These are phyloP conservation scores for Carex myosuroides DNA, from an alignment of 176 grass and related monocot species.

Conservation along the genomic window DNA sequence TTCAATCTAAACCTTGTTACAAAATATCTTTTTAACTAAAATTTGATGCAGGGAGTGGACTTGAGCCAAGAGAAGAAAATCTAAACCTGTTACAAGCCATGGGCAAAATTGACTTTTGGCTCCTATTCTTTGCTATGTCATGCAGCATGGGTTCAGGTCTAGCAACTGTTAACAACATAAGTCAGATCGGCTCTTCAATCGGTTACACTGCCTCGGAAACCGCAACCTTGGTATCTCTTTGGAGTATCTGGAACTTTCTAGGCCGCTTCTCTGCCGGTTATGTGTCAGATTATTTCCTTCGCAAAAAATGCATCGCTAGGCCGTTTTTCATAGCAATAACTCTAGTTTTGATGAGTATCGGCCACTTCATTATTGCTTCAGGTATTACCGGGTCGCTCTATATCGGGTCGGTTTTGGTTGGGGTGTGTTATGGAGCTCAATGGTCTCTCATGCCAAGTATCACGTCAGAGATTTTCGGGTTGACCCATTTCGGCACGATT, in stretches of 20 bases:
- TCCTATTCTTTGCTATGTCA: slow-evolving; percentile 42
- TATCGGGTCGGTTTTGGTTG: slow-evolving; percentile 29
- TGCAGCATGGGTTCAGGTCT: slow-evolving; percentile 51
- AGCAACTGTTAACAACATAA: slow-evolving; percentile 46
- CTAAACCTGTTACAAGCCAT: slow-evolving; percentile 28
- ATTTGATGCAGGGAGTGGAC: not conserved
- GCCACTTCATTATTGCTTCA: slow-evolving; percentile 36
- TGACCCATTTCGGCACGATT: slow-evolving; percentile 41
- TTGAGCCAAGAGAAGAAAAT: not conserved
- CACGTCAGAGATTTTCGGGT: slow-evolving; percentile 45
- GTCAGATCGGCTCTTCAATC: slow-evolving; percentile 36
- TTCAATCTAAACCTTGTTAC: too few species aligned
- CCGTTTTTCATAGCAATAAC: slow-evolving; percentile 34
- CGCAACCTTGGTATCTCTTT: slow-evolving; percentile 34
- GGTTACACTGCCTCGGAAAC: slow-evolving; percentile 27
- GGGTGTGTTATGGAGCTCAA: slow-evolving; percentile 42
- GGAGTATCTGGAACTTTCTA: slow-evolving; percentile 53
- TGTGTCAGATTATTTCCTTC: slow-evolving; percentile 43
- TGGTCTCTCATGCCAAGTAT: slow-evolving; percentile 46
- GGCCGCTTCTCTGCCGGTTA: slow-evolving; percentile 37
- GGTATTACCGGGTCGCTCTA: slow-evolving; percentile 35
- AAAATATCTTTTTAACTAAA: not conserved
- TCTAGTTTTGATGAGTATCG: slow-evolving; percentile 32
- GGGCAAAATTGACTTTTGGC: slow-evolving; percentile 33
- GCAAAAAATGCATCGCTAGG: slow-evolving; percentile 12